Percentiles rank a stretch among this genome's conserved stretches.
Evolutionary conservation across 2,329 filamentous ascomycete genomes (phyloP).

Genomic region (Ophiostoma piceae): DNA sequence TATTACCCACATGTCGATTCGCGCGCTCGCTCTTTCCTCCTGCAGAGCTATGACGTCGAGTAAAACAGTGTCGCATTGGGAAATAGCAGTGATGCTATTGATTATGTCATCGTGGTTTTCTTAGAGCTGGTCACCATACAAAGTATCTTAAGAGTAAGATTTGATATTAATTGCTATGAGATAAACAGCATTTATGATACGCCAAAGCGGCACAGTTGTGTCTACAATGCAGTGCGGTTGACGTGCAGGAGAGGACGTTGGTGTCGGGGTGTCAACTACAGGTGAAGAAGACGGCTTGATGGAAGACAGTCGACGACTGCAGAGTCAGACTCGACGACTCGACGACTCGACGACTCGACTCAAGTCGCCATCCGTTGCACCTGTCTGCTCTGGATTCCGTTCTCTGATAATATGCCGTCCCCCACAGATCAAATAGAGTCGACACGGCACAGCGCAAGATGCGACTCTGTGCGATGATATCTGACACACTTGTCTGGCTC

Average conservation of each 20-base stretch:
- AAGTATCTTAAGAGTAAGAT: too few species aligned
- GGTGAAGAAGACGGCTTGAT: too few species aligned
- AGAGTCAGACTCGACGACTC: not conserved
- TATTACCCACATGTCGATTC: not conserved
- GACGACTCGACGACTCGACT: not conserved
- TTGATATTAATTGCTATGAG: too few species aligned
- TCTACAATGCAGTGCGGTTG: too few species aligned
- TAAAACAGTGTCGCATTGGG: not conserved
- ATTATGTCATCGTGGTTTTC: not conserved
- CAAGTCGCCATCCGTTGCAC: not conserved
- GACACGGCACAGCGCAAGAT: not conserved
- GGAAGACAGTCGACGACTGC: too few species aligned
- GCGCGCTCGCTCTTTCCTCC: constrained; percentile 3
- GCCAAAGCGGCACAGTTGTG: too few species aligned
- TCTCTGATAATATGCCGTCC: not conserved
- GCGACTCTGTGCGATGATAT: not conserved
- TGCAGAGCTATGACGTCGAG: not conserved
- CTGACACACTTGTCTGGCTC: not conserved
- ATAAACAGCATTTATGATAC: too few species aligned
- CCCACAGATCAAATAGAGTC: not conserved
- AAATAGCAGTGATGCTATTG: not conserved
- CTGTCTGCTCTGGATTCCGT: not conserved
- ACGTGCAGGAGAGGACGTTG: too few species aligned
- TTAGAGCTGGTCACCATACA: too few species aligned
- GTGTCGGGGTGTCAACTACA: too few species aligned